Evolutionary conservation across 176 grass and related monocot genomes (phyloP).

Genomic region (Dactylis glomerata): DNA sequence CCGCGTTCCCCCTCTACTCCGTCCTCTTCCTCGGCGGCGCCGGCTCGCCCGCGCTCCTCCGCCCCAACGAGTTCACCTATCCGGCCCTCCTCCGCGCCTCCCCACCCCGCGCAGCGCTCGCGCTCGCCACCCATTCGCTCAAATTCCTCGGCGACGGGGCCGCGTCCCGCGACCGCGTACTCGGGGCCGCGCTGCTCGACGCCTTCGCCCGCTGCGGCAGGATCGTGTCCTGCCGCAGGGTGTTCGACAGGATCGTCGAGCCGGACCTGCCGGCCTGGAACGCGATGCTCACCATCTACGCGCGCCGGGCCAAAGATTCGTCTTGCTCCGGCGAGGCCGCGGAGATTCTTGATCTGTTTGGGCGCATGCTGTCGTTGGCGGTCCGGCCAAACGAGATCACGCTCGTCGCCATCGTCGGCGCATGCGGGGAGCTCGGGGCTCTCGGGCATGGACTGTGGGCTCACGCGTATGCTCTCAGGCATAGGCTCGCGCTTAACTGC

Average conservation of each 20-base stretch:
- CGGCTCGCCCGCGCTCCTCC: neutral
- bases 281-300: slow-evolving; percentile 25
- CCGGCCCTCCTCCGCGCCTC: slow-evolving; percentile 48
- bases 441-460: slow-evolving; percentile 39
- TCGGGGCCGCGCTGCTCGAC: slow-evolving; percentile 35
- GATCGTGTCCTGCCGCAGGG: slow-evolving; percentile 20
- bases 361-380: neutral
- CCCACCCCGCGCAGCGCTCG: slow-evolving; percentile 3
- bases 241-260: slow-evolving; percentile 21
- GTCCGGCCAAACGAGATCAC: slow-evolving; percentile 45
- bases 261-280: slow-evolving; percentile 49
- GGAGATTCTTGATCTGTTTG: slow-evolving; percentile 30
- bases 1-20: slow-evolving; percentile 39
- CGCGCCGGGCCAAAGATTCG: neutral
- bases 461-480: slow-evolving; percentile 23
- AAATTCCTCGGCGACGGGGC: slow-evolving; percentile 36
- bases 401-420: slow-evolving; percentile 27
- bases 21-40: slow-evolving; percentile 25
- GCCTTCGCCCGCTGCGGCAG: slow-evolving; percentile 33
- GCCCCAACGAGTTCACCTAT: slow-evolving; percentile 46
- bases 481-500: neutral
- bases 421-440: slow-evolving; percentile 40
- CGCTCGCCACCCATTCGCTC: slow-evolving; percentile 41
- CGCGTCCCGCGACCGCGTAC: slow-evolving; percentile 27
- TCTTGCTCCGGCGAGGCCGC: neutral